Percentiles rank a stretch among this genome's conserved stretches.
Evolutionary conservation across 129 eudicot genomes (phyloP).

Genomic region (Pittosporum tobira): DNA sequence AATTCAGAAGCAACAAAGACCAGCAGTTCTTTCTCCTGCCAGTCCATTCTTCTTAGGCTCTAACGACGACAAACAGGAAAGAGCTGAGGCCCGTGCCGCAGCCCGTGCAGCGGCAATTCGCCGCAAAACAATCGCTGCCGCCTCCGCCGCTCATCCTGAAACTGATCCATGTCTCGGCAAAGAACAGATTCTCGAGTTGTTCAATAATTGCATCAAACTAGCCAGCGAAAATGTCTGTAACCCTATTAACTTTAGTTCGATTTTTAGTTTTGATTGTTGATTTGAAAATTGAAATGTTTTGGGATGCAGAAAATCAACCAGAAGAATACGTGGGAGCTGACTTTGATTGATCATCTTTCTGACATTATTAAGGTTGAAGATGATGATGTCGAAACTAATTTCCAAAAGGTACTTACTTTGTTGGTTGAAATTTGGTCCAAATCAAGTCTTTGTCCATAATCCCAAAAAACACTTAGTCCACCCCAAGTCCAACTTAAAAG

Average conservation of each 20-base stretch:
- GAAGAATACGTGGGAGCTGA: slow-evolving; percentile 93
- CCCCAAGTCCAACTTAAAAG: no score
- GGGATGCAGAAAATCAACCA: slow-evolving; percentile 78
- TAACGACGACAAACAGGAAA: slow-evolving; percentile 76
- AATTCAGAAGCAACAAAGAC: slow-evolving; percentile 34
- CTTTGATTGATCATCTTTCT: slow-evolving; percentile 71
- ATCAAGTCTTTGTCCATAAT: background rate
- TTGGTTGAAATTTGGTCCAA: background rate
- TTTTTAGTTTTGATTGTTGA: background rate
- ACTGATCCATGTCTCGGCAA: slow-evolving; percentile 33
- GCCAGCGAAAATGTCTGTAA: slow-evolving; percentile 71
- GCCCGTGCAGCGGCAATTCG: slow-evolving; percentile 80
- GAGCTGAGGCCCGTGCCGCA: slow-evolving; percentile 89
- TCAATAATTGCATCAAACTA: slow-evolving; percentile 73
- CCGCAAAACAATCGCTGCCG: slow-evolving; percentile 31
- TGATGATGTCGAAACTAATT: slow-evolving; percentile 64
- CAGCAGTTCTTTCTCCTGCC: slow-evolving; percentile 40
- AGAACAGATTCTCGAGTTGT: slow-evolving; percentile 61
- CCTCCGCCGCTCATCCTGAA: slow-evolving; percentile 2
- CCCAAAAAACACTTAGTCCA: no score
- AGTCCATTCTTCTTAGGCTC: slow-evolving; percentile 60
- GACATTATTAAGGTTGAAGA: slow-evolving; percentile 71
- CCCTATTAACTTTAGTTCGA: background rate
- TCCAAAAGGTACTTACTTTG: slow-evolving; percentile 53
- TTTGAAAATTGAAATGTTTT: background rate